Base-by-base conservation (phyloP, 176 grass and related monocot genomes). In the Cenchrus purpureus region DNA sequence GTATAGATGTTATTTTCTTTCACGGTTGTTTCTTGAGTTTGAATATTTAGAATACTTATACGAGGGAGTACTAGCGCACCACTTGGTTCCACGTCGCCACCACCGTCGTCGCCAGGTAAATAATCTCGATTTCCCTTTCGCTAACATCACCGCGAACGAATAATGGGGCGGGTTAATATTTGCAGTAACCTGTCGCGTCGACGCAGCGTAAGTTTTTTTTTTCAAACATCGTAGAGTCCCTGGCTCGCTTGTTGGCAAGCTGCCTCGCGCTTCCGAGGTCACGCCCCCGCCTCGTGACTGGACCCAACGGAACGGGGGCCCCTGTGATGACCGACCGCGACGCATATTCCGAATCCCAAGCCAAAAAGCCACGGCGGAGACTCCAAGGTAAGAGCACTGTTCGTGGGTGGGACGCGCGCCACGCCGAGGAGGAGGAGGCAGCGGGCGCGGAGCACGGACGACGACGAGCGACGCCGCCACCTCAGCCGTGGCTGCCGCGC, bases 281-380 rank as follows among this genome's bases (percentile, higher is more conserved):
- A 60, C 74, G 20, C 52, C 32, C 12, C 44, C 56, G 10, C 44
- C 79, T 44, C 31, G 52, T 70, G 65, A 45, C 32, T 12, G 52
- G 79, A 56, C 32, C 52, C 49, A 34, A 80, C 31, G 43, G 4
- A 68, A 53, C 31, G 3, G 49, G 6, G 20, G 49, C 31, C 62
- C 1, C 20, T n/a, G 56, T 8, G 19, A 7, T 58, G 56, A 20
- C 3, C 17, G 52, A 19, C 8, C 20, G 43, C 9, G 15, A 3
- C 73, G 53, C 52, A 22, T 73, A 29, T 73, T 51, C 70, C 70
- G 46, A 45, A 70, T 70, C n/a, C 71, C 71, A 8, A 17, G 32
- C 28, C 65, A 82, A 22, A 76, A 16, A 46, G 42, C 42, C 62
- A 77, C 19, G 67, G 70, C 87, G 81, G 87, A 88, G 81, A 54